These are phyloP conservation scores for Starmerella khaoyaiensis DNA, from an alignment of 805 yeast genomes.

Conservation along the genomic window DNA sequence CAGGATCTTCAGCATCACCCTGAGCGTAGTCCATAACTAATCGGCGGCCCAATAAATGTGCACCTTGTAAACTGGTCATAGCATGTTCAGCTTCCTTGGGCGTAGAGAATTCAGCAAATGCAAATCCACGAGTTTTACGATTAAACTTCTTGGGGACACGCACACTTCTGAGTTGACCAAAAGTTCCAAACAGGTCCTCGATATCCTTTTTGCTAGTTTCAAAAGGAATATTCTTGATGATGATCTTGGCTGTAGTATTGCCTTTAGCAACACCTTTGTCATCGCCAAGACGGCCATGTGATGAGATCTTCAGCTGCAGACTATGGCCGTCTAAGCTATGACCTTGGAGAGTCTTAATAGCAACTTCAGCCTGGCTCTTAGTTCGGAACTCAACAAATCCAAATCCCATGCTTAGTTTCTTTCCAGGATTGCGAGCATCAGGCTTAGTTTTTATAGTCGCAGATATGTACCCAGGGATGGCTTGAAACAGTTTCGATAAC, in stretches of 20 bases:
- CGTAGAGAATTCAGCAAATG: constrained; percentile 82
- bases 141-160: constrained; percentile 95
- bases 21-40: constrained; percentile 88
- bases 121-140: constrained; percentile 91
- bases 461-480: constrained; percentile 64
- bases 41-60: constrained; percentile 90
- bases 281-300: constrained; percentile 39
- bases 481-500: constrained; percentile 48
- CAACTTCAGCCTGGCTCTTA: constrained; percentile 63
- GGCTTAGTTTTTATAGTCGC: constrained; percentile 81
- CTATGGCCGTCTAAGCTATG: constrained; percentile 77
- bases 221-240: constrained; percentile 93
- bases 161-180: constrained; percentile 87
- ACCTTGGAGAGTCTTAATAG: constrained; percentile 62
- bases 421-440: constrained; percentile 59
- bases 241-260: constrained; percentile 43
- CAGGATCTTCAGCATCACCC: constrained; percentile 67
- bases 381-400: constrained; percentile 88
- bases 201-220: constrained; percentile 89
- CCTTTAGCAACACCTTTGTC: constrained; percentile 21
- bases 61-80: constrained; percentile 86
- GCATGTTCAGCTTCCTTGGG: constrained; percentile 89
- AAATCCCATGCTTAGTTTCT: constrained; percentile 85
- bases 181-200: constrained; percentile 83
- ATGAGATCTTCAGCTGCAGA: constrained; percentile 77